These are phyloP conservation scores for Dryas alaskensis DNA, from an alignment of 306 rosid genomes.

Conservation along the genomic window DNA sequence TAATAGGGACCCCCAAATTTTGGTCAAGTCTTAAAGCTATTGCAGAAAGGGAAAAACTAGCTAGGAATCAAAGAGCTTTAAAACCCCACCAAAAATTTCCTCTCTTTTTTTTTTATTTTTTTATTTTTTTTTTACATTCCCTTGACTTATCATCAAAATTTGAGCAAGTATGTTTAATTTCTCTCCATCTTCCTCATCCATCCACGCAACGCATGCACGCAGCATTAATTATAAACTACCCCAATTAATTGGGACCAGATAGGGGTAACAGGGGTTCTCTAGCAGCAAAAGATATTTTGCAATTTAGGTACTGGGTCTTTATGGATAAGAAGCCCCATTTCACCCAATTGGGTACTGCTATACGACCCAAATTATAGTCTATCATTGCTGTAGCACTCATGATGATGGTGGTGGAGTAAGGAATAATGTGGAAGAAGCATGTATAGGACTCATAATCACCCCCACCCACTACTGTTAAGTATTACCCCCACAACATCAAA, in stretches of 20 bases:
- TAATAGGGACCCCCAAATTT: constrained; percentile 1
- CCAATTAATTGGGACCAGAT: not conserved
- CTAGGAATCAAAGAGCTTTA: not conserved
- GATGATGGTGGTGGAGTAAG: not conserved
- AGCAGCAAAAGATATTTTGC: not conserved
- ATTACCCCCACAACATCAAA: not conserved
- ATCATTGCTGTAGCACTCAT: constrained; percentile 10
- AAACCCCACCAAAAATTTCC: not conserved
- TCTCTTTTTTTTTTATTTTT: no score
- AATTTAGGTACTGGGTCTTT: not conserved
- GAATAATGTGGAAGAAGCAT: not conserved
- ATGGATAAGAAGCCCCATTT: not conserved
- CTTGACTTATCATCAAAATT: not conserved
- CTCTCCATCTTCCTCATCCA: no score
- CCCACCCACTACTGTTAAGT: not conserved
- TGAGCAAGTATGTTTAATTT: not conserved
- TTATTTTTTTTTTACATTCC: not conserved
- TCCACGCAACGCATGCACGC: no score
- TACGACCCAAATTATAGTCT: constrained; percentile 2
- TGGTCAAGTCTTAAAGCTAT: constrained; percentile 4
- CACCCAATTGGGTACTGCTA: not conserved
- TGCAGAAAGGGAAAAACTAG: not conserved
- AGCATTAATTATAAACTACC: not conserved
- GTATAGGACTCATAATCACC: constrained; percentile 15
- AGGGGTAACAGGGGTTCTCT: constrained; percentile 1